A percentile compares a stretch with the other conserved stretches of the same genome.
Conservation (phyloP, 2,329 filamentous ascomycete species). For the Diaporthe longicolla region DNA sequence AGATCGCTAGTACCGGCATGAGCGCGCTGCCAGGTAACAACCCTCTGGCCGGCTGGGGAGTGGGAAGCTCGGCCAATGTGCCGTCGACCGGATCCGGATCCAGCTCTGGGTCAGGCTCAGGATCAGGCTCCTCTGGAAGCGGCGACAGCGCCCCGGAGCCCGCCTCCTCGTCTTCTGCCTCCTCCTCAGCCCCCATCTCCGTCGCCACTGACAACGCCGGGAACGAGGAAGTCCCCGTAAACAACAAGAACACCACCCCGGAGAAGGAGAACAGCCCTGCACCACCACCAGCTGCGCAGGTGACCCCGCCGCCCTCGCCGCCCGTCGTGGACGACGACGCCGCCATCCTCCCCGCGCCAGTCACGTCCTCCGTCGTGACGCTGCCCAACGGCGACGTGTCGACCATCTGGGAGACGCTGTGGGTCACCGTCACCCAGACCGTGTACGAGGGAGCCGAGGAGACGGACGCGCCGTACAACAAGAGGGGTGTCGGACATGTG, state of each 20-base stretch:
- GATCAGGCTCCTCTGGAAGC: constrained; percentile 32
- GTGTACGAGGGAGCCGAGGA: constrained; percentile 50
- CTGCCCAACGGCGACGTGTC: constrained; percentile 13
- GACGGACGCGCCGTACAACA: constrained; percentile 42
- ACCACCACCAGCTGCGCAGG: constrained; percentile 30
- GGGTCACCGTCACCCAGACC: constrained; percentile 52
- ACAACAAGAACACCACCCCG: constrained; percentile 22
- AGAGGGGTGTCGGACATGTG: not conserved
- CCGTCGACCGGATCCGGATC: not conserved
- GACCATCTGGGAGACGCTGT: constrained; percentile 63
- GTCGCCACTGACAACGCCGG: constrained; percentile 29
- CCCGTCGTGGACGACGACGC: too few species aligned
- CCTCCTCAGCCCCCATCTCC: constrained; percentile 1
- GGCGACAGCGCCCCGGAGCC: not conserved
- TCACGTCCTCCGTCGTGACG: constrained; percentile 48
- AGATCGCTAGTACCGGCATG: constrained; percentile 59
- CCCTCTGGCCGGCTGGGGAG: constrained; percentile 65
- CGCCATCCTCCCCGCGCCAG: constrained; percentile 27
- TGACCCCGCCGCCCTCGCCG: constrained; percentile 37
- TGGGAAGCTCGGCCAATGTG: constrained; percentile 1
- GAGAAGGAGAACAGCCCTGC: constrained; percentile 41
- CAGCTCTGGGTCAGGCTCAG: not conserved
- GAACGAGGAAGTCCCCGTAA: constrained; percentile 14
- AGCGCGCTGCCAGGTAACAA: constrained; percentile 68
- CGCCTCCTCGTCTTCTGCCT: not conserved